Conservation (phyloP, 768 basidiomycete genomes). For the Tephrocybe rancida region DNA sequence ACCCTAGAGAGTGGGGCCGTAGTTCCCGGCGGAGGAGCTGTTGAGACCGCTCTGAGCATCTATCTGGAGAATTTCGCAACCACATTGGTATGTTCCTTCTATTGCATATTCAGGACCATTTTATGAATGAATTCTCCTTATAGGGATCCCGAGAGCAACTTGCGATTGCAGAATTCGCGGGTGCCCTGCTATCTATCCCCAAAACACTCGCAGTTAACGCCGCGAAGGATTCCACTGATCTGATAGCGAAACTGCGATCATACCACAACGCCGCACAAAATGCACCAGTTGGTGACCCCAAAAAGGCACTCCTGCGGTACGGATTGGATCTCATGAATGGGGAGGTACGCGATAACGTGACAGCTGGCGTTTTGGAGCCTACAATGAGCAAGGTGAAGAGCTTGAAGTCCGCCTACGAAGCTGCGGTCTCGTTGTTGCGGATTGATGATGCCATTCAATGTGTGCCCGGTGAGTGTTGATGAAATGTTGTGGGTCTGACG, state of each 20-base stretch:
- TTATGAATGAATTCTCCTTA: conserved; percentile 7
- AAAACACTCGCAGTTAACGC: conserved; percentile 98
- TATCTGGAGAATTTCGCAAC: conserved; percentile 99
- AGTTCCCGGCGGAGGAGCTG: conserved; percentile 96
- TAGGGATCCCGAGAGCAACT: conserved; percentile 98
- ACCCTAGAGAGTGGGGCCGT: conserved; percentile 95
- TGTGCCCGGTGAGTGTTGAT: conserved; percentile 66
- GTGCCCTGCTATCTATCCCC: conserved; percentile 90
- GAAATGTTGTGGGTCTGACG: neutral
- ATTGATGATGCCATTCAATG: conserved; percentile 97
- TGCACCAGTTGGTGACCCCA: conserved; percentile 87
- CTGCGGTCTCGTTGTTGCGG: conserved; percentile 90
- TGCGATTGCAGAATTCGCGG: conserved; percentile 98
- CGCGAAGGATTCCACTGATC: conserved; percentile 96
- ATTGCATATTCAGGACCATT: conserved; percentile 6
- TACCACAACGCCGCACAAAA: conserved; percentile 98
- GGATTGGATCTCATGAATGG: conserved; percentile 95
- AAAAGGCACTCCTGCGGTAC: conserved; percentile 87
- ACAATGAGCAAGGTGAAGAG: conserved; percentile 97
- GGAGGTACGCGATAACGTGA: conserved; percentile 92
- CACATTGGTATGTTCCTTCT: conserved; percentile 69
- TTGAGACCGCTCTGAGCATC: conserved; percentile 95
- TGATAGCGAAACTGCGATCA: conserved; percentile 94
- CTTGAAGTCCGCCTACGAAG: conserved; percentile 95
- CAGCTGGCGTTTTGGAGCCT: conserved; percentile 93